Evolutionary conservation across 2,329 filamentous ascomycete genomes (phyloP).

Genomic region (Venturia oleaginea): DNA sequence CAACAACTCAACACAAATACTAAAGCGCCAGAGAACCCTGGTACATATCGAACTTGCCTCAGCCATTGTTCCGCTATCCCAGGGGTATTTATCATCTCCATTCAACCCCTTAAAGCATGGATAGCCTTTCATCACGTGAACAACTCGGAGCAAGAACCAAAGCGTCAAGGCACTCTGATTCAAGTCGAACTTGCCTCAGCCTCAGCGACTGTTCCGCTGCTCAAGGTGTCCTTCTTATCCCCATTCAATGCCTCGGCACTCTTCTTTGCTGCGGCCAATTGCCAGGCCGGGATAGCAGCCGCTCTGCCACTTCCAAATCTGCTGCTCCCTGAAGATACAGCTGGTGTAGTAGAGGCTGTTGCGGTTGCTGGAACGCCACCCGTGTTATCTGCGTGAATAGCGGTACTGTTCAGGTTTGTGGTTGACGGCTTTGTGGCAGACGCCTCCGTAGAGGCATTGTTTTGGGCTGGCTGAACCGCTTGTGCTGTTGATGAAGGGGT

Average conservation of each 20-base stretch:
- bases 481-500: not conserved
- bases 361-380: slow-evolving; percentile 16
- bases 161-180: not conserved
- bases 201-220: slow-evolving; percentile 14
- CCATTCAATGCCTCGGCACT: slow-evolving; percentile 28
- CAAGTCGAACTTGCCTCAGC: slow-evolving; percentile 11
- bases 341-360: slow-evolving; percentile 17
- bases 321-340: slow-evolving; percentile 20
- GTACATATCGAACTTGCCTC: not conserved
- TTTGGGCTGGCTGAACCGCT: not conserved
- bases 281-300: slow-evolving; percentile 45
- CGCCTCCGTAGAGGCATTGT: not conserved
- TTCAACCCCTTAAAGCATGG: not conserved
- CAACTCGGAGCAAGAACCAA: not conserved
- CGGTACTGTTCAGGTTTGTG: not conserved
- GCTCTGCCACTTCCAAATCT: slow-evolving; percentile 17
- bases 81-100: too few relatives aligned
- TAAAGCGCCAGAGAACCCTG: not conserved
- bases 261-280: slow-evolving; percentile 42
- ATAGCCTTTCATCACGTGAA: not conserved
- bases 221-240: slow-evolving; percentile 31
- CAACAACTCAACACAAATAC: not conserved
- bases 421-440: slow-evolving; percentile 12
- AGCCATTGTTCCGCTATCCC: not conserved
- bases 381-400: slow-evolving; percentile 15